Conservation (phyloP, 192 early-diverging fungal genomes). For the Coemansia sp. region DNA sequence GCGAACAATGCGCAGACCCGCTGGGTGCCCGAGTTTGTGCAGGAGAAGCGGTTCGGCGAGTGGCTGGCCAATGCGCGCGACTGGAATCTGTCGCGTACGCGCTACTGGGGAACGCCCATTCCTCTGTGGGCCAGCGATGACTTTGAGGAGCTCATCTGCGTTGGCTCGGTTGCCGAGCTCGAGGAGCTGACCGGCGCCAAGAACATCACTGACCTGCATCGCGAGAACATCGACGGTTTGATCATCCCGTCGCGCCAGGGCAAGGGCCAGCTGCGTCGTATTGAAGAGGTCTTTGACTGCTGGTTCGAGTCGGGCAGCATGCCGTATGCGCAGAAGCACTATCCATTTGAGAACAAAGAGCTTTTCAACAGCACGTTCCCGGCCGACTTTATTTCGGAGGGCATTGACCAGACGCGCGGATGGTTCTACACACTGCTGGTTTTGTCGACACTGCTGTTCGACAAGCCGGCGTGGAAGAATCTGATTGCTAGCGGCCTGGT, state of each 20-base stretch:
- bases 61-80: constrained; percentile 95
- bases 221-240: constrained; percentile 94
- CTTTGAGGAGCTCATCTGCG: constrained; percentile 77
- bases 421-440: constrained; percentile 99
- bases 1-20: too few relatives aligned
- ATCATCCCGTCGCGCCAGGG: constrained; percentile 93
- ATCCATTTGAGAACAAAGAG: constrained; percentile 97
- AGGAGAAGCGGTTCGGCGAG: constrained; percentile 97
- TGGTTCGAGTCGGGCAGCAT: constrained; percentile 99
- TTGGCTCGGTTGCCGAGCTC: constrained; percentile 90
- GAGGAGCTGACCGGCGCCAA: constrained; percentile 81
- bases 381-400: constrained; percentile 99
- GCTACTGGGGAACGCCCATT: constrained; percentile 99
- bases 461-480: constrained; percentile 94
- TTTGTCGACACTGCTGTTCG: constrained; percentile 93
- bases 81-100: constrained; percentile 97
- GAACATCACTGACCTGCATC: constrained; percentile 90
- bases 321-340: constrained; percentile 99
- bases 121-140: constrained; percentile 97
- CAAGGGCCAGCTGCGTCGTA: constrained; percentile 77
- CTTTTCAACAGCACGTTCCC: constrained; percentile 86
- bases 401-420: constrained; percentile 98
- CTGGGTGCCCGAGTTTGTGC: constrained; percentile 96
- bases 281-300: constrained; percentile 98
- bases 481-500: constrained; percentile 96